Evolutionary conservation across 2,329 filamentous ascomycete species (phyloP).

Genomic region (Tolypocladium album): DNA sequence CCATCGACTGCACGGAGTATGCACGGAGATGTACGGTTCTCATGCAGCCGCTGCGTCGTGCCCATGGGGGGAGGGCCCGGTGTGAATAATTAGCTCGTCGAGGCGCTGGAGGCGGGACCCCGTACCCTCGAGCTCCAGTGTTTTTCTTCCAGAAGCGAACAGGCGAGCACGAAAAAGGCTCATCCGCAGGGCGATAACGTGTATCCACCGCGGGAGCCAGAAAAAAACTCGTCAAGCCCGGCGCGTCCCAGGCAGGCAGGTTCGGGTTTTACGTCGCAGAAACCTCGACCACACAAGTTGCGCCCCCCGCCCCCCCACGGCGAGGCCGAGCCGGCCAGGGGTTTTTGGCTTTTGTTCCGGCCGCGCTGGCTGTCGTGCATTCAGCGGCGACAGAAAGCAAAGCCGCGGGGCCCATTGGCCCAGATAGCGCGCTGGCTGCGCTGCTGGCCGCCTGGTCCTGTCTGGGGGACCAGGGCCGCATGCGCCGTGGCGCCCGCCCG

Average conservation of each 20-base stretch:
- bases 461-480: background rate
- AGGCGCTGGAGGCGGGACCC: background rate
- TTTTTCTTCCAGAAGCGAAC: background rate
- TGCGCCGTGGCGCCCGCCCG: background rate
- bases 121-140: background rate
- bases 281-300: background rate
- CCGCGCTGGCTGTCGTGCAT: background rate
- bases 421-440: background rate
- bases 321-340: background rate
- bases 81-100: background rate
- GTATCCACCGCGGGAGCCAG: slow-evolving; percentile 4
- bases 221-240: slow-evolving; percentile 4
- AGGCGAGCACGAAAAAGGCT: slow-evolving; percentile 3
- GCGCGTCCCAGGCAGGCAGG: background rate
- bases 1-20: background rate
- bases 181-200: slow-evolving; percentile 1
- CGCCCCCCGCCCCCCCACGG: background rate
- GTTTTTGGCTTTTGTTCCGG: too few relatives aligned
- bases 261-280: background rate
- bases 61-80: background rate
- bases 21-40: background rate
- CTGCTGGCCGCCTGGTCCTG: too few relatives aligned
- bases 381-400: background rate
- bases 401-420: background rate
- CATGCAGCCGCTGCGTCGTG: background rate